Base-by-base conservation (phyloP, 192 early-diverging fungal species). In the Martensiomyces pterosporus region DNA sequence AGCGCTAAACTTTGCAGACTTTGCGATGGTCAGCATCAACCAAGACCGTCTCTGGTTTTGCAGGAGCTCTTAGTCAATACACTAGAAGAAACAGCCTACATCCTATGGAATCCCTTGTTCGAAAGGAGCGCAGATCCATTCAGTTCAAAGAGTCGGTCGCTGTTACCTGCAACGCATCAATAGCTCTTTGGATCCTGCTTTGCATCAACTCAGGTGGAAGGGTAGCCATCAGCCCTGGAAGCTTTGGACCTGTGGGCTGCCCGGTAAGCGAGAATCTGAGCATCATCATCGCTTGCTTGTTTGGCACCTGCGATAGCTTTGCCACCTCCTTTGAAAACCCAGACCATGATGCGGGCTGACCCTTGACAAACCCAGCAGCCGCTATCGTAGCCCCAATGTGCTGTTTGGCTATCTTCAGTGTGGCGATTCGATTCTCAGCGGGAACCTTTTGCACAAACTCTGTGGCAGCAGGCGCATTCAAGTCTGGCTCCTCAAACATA, bases 241-340 rank as follows among this genome's bases (percentile, higher is more conserved):
- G 23, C 38, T 45, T 57, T 14, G 73, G 73, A 0, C 73, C 73
- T 3, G 45, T 52, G 10, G 45, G 33, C 38, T 57, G 52, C 0
- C 85, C 87, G 5, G 87, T 87, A 2, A 87, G 70, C 3, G 72
- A 75, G 55, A 79, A 85, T 16, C 87, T 59, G 22, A 86, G 61
- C 17, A 77, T 76, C 58, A 82, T 79, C 85, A 85, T 80, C 3
- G 79, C 75, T 8, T 77, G 74, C 16, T 76, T 77, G 12, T 59
- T 55, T 7, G 55, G 39, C 7, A 64, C 68, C 1, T 64, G 53
- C 32, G 67, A 59, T 10, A 41, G 42, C 32, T 23, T 59, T 32
- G 44, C 81, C n/a, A 65, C 39, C 24, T 77, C 75, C 23, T 78
- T 66, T 3, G 45, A 46, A 22, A 65, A 47, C 2, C 53, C 51